Evolutionary conservation across 768 basidiomycete genomes (phyloP).

Genomic region (Mycena galopus): DNA sequence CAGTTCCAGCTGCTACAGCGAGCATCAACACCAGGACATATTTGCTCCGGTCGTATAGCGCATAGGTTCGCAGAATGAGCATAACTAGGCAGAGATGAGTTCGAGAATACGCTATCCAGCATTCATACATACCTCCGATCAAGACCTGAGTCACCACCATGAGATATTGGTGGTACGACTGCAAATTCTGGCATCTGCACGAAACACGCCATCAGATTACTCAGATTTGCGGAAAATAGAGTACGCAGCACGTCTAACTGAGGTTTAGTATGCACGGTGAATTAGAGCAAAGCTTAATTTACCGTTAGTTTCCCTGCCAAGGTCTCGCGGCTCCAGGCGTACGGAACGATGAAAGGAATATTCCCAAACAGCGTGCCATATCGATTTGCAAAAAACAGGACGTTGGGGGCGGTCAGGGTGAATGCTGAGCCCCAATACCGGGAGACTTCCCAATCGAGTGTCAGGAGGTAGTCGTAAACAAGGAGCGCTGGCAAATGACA

Average conservation of each 20-base stretch:
- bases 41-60: neutral
- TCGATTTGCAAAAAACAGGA: too few relatives aligned
- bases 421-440: too few relatives aligned
- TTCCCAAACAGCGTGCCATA: too few relatives aligned
- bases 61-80: constrained; percentile 8
- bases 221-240: neutral
- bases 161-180: constrained; percentile 3
- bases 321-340: too few relatives aligned
- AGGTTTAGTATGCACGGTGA: neutral
- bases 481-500: too few relatives aligned
- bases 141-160: neutral
- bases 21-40: constrained; percentile 3
- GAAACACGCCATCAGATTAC: neutral
- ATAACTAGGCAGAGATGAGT: constrained; percentile 1
- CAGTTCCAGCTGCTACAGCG: neutral
- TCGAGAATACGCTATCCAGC: constrained; percentile 2
- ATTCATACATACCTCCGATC: constrained; percentile 3
- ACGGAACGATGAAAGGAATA: too few relatives aligned
- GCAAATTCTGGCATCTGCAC: neutral
- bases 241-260: constrained; percentile 1
- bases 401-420: too few relatives aligned
- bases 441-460: too few relatives aligned
- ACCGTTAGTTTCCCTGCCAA: too few relatives aligned
- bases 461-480: too few relatives aligned
- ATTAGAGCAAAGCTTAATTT: neutral